Base-by-base conservation (phyloP, 345 rosid genomes). In the Aurinia saxatilis region DNA sequence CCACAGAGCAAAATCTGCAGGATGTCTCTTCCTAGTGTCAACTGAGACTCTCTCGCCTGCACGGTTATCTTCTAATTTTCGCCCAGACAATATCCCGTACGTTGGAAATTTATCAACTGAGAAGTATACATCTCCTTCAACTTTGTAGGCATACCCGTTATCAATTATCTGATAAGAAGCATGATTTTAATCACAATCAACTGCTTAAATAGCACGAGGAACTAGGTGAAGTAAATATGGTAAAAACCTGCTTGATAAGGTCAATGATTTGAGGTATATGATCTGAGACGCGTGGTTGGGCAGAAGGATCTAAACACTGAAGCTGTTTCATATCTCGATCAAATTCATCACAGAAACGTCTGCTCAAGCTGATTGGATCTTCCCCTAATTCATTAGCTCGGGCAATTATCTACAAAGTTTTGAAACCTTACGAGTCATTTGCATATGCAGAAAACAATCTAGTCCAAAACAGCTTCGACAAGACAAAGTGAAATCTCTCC, bases 1-100 rank as follows among this genome's bases (percentile, higher is more conserved):
- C 98, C 98, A 92, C 40, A 92, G 76, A 64, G 95, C 95, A 77
- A 92, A 92, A 77, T 92, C 95, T 17, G 98, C 98, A 8, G 95
- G 98, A 72, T 89, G 81, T 71, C 73, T 85, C 82, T 89, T 92
- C 76, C 96, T 85, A 0, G 84, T 75, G 79, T 92, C 90, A 62
- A 92, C 88, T 66, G 95, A 80, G 46, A 92, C 93, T 63, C 95
- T 86, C 77, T 92, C 98, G 45, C 96, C 98, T 27, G 95, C 96
- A 54, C 96, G 84, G 72, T 92, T 92, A 65, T 92, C 98, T 71
- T 83, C 96, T 66, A 87, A 67, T 50, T 81, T 92, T 31, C 96
- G 67, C 52, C 98, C 95, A 64, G 96, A 92, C 67, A 92, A 79
- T 56, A 39, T 70, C 50, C 98, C 98, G 57, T 92, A 92, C 10